Evolutionary conservation across 2,329 filamentous ascomycete species (phyloP).

Genomic region (Aspergillus tubingensis): DNA sequence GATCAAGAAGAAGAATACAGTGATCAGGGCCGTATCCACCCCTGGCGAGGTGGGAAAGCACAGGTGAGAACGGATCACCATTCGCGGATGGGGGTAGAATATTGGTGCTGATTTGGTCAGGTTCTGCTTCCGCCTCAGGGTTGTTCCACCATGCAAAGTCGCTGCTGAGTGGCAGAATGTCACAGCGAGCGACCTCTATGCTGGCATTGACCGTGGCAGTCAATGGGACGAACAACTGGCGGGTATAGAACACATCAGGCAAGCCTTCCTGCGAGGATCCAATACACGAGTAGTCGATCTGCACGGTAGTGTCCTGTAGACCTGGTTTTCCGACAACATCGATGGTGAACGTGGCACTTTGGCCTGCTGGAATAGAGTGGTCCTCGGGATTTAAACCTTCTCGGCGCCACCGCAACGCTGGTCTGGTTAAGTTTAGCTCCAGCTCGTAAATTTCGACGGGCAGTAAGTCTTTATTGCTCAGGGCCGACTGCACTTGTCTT

Average conservation of each 20-base stretch:
- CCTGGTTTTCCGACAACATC: conserved; percentile 86
- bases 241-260: conserved; percentile 75
- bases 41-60: conserved; percentile 46
- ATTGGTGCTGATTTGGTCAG: conserved; percentile 11
- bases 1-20: conserved; percentile 77
- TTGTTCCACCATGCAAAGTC: conserved; percentile 65
- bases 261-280: conserved; percentile 69
- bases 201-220: conserved; percentile 91
- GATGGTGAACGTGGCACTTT: conserved; percentile 72
- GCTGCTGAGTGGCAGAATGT: conserved; percentile 72
- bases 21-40: conserved; percentile 59
- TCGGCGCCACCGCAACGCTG: conserved; percentile 63
- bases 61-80: conserved; percentile 47
- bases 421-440: conserved; percentile 75
- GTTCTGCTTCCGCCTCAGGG: conserved; percentile 14
- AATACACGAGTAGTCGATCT: conserved; percentile 85
- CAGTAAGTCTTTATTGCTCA: conserved; percentile 74
- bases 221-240: conserved; percentile 77
- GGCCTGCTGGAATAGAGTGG: conserved; percentile 65
- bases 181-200: conserved; percentile 76
- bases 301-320: conserved; percentile 74
- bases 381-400: conserved; percentile 49
- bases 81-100: conserved; percentile 27
- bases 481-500: conserved; percentile 70
- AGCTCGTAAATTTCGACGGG: conserved; percentile 82